Conservation (phyloP, 257 asterid genomes). For the Osmanthus fragrans region DNA sequence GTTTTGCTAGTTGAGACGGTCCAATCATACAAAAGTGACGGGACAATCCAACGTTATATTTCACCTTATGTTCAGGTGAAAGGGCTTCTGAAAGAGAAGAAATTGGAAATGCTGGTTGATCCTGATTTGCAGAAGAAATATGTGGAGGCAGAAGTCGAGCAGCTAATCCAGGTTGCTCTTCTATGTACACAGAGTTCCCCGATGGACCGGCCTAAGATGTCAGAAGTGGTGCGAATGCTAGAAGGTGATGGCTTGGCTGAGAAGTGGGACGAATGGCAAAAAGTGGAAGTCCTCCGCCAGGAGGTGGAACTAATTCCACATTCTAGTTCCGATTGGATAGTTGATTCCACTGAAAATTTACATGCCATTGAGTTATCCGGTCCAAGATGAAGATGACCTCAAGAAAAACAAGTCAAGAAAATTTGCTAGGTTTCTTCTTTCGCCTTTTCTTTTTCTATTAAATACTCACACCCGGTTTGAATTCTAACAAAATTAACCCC, state of each 20-base stretch:
- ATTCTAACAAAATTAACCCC: neutral
- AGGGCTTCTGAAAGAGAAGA: constrained; percentile 61
- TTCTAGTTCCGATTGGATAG: constrained; percentile 53
- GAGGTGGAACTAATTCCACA: constrained; percentile 54
- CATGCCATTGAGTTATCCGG: constrained; percentile 60
- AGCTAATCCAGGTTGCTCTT: constrained; percentile 61
- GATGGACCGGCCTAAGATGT: constrained; percentile 68
- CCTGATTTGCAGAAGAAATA: constrained; percentile 53
- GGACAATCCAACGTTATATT: neutral
- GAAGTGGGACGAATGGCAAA: constrained; percentile 69
- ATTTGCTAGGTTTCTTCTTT: neutral
- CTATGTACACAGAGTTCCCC: constrained; percentile 65
- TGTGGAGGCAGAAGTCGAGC: constrained; percentile 61
- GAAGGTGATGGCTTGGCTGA: constrained; percentile 77
- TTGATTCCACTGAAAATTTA: constrained; percentile 52
- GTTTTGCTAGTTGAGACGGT: neutral
- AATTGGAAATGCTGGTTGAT: constrained; percentile 61
- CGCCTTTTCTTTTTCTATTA: neutral
- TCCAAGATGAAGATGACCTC: constrained; percentile 37
- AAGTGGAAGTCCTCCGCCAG: constrained; percentile 49
- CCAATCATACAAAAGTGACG: neutral
- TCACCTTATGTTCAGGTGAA: constrained; percentile 42
- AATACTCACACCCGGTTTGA: too few relatives aligned
- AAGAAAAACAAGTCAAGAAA: neutral
- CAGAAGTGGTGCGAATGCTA: constrained; percentile 65